Conservation (phyloP, 768 basidiomycete genomes). For the Mycena olivaceomarginata region DNA sequence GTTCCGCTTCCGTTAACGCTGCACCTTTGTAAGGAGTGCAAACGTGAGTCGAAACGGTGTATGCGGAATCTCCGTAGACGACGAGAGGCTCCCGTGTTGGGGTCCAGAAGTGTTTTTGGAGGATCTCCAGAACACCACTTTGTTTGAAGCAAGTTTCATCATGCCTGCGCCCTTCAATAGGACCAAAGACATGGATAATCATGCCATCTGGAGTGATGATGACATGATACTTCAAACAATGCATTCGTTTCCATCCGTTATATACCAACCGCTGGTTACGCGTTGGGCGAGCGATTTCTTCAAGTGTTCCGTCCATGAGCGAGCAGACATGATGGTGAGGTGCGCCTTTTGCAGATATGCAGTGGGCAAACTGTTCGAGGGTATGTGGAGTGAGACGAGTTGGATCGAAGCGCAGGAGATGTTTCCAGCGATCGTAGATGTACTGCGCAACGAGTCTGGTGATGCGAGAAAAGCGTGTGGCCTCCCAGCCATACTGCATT, state of each 20-base stretch:
- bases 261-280: background rate
- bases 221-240: too few relatives aligned
- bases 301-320: background rate
- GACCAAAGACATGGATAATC: too few relatives aligned
- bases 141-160: too few relatives aligned
- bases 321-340: background rate
- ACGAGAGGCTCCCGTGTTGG: background rate
- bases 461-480: background rate
- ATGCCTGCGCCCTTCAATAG: too few relatives aligned
- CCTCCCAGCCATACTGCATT: background rate
- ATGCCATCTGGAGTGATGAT: too few relatives aligned
- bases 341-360: background rate
- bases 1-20: background rate
- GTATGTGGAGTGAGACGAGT: background rate
- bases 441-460: too few relatives aligned
- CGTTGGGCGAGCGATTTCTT: background rate
- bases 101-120: background rate
- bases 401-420: too few relatives aligned
- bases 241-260: too few relatives aligned
- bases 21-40: slow-evolving; percentile 1
- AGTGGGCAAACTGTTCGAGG: background rate
- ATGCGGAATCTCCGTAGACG: background rate
- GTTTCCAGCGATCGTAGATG: too few relatives aligned
- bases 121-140: too few relatives aligned
- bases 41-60: background rate